phyloP scores from a whole-genome alignment of 345 rosid species.

The Brassica carinata region DNA sequence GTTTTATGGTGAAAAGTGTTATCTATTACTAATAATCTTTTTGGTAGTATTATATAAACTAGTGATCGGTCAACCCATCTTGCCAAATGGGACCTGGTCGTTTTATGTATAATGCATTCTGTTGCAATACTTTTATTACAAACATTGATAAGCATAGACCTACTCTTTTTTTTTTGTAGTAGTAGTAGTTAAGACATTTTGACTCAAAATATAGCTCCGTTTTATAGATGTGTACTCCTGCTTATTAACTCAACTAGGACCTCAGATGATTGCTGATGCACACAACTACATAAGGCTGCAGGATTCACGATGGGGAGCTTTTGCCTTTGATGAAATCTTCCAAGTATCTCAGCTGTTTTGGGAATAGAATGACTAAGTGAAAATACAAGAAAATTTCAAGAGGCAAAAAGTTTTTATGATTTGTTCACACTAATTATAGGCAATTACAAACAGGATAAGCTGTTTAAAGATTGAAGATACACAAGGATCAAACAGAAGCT shows the following conservation, averaged over 20 bases:
- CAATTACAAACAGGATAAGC: constrained; percentile 41
- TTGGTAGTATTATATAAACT: background rate
- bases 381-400: constrained; percentile 24
- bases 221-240: too few species aligned
- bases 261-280: too few species aligned
- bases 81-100: too few species aligned
- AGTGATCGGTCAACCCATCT: background rate
- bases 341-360: constrained; percentile 23
- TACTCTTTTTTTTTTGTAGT: too few species aligned
- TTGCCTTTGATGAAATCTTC: background rate
- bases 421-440: constrained; percentile 22
- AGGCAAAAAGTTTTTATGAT: constrained; percentile 9
- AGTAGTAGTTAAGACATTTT: too few species aligned
- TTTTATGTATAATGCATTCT: background rate
- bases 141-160: too few species aligned
- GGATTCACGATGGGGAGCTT: too few species aligned
- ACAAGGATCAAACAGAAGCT: constrained; percentile 21
- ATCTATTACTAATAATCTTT: background rate
- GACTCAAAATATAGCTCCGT: too few species aligned
- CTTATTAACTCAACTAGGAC: too few species aligned
- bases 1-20: background rate
- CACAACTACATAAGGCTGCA: too few species aligned
- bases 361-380: constrained; percentile 28
- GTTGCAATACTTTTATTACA: background rate
- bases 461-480: constrained; percentile 39